Evolutionary conservation across 2,329 filamentous ascomycete genomes (phyloP), one percentile per base, ranked within the genome.

Genomic region (Decorospora gaudefroyi): DNA sequence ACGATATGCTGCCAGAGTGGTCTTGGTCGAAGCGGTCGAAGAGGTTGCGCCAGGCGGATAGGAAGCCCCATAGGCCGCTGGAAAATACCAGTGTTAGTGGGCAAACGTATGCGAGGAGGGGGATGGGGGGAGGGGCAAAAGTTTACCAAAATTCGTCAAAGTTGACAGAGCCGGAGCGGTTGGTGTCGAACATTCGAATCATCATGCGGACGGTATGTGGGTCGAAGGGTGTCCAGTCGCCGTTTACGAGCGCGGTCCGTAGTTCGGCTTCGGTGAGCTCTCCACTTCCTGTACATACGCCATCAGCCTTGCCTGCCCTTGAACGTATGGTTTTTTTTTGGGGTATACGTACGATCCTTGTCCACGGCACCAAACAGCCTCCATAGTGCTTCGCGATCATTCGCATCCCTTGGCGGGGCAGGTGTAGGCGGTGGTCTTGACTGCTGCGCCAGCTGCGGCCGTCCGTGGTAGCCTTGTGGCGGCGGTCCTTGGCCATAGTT

Each of bases 161-260:
- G 49, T 87, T 90, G 69, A 99, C 95, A 10, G 87, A 88, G 37
- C 91, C 90, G 51, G 82, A 87, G 59, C 88, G 86, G 73, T 96
- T 88, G 46, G 87, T 88, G 74, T 97, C 92, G 74, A 99, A 99
- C 93, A 99, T 97, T 67, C 91, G 87, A 58, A 99, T 96, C 91
- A 99, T 96, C 89, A 97, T 96, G 65, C 87, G 87, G 55, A 97
- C 91, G 1, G 93, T 99, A 61, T 96, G 88, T 4, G 85, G 80
- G 72, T 99, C 91, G 70, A 99, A 99, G 4, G 90, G 83, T 1
- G 89, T 89, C 83, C 89, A 96, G 77, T 99, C 93, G 42, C 91
- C 92, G 67, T 99, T 99, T 47, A 97, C 91, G 4, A 99, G 83
- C 13, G 93, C 93, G 1, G 88, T 86, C 7, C 88, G 86, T 28